Percentiles rank a stretch among this genome's conserved stretches.
Evolutionary conservation across 2,329 filamentous ascomycete species (phyloP).

Genomic region (Massarina eburnea): DNA sequence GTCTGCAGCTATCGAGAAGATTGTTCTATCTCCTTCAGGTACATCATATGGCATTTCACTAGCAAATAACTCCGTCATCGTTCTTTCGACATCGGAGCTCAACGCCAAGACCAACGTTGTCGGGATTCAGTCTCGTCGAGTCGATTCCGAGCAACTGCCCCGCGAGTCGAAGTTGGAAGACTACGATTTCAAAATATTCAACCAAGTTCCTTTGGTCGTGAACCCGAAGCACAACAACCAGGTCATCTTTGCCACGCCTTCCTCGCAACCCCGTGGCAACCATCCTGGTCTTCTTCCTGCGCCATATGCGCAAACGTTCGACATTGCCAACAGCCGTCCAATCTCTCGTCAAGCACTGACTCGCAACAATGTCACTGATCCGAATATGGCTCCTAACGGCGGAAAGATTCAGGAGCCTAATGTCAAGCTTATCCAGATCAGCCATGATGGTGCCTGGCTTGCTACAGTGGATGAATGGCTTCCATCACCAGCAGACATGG

Average conservation of each 20-base stretch:
- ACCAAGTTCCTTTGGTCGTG: slow-evolving; percentile 41
- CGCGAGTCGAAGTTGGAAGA: slow-evolving; percentile 21
- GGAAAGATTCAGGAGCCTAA: slow-evolving; percentile 74
- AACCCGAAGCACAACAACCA: slow-evolving; percentile 45
- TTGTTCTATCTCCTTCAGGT: slow-evolving; percentile 78
- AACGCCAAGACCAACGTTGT: slow-evolving; percentile 81
- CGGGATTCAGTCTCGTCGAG: slow-evolving; percentile 66
- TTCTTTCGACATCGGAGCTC: slow-evolving; percentile 87
- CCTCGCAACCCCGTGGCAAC: slow-evolving; percentile 49
- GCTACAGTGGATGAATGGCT: slow-evolving; percentile 91
- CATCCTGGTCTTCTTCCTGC: slow-evolving; percentile 43
- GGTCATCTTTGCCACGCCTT: slow-evolving; percentile 54
- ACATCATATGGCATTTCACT: slow-evolving; percentile 82
- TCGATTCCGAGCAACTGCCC: slow-evolving; percentile 30
- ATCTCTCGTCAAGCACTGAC: slow-evolving; percentile 85
- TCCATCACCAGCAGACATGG: slow-evolving; percentile 69
- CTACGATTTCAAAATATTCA: slow-evolving; percentile 22
- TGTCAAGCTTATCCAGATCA: slow-evolving; percentile 73
- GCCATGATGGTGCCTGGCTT: slow-evolving; percentile 82
- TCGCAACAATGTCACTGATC: slow-evolving; percentile 80
- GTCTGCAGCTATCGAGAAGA: slow-evolving; percentile 78
- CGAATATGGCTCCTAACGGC: slow-evolving; percentile 73
- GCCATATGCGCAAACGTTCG: slow-evolving; percentile 79
- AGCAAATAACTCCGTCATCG: slow-evolving; percentile 88
- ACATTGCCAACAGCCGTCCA: slow-evolving; percentile 76